Base-by-base conservation (phyloP, 768 basidiomycete species). In the Collybiopsis confluens region DNA sequence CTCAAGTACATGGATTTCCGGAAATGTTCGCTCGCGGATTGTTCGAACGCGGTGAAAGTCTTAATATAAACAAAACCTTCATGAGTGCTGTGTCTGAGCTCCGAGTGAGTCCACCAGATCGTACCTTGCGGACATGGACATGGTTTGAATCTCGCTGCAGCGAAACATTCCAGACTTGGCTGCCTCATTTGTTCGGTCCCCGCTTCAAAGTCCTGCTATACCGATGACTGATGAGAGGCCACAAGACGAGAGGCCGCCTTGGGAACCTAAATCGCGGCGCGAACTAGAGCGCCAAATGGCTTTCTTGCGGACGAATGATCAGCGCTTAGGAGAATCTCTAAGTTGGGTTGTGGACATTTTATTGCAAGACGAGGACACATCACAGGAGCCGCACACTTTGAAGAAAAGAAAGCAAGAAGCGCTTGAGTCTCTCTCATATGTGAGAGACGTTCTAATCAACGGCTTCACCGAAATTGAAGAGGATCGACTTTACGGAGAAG, bases 81-180 rank as follows among this genome's bases (percentile, higher is more conserved):
- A 82, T 87, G 80, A 88, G 78, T 64, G 90, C 90, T 0, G 85
- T 92, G 2, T 80, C 85, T 4, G 90, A 90, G 66, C 69, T 88
- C 37, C 83, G 80, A 69, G 93, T 90, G 60, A 61, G 79, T n/a
- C n/a, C n/a, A n/a, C n/a, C n/a, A n/a, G n/a, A n/a, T n/a, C n/a
- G n/a, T n/a, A n/a, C n/a, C n/a, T n/a, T n/a, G n/a, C n/a, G n/a
- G n/a, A n/a, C n/a, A 4, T 6, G 15, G 16, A 7, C 13, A 3
- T 48, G 13, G 18, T 3, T 20, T 24, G 6, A 48, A 4, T 36
- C 7, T 24, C 21, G 18, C 9, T 48, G 2, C 57, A 92, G 91
- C 85, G 83, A 52, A 95, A 92, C 65, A 80, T 96, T 11, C 92
- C 93, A 2, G 93, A 96, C 59, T 62, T 94, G n/a, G 74, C 86